phyloP scores from a whole-genome alignment of 2,329 filamentous ascomycete genomes.

The Magnaporthales sp. region DNA sequence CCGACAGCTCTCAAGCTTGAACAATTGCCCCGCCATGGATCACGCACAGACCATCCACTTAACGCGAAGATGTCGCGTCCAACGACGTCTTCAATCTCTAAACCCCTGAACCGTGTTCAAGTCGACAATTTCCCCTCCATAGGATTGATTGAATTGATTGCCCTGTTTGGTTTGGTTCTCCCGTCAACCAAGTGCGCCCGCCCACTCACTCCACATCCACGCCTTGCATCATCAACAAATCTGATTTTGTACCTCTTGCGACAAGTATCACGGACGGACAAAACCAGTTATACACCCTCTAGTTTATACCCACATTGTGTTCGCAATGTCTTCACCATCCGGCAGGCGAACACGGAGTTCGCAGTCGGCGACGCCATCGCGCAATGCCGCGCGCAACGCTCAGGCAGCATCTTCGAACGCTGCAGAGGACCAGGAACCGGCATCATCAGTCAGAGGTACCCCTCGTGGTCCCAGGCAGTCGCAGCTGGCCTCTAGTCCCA shows the following conservation, averaged over 20 bases:
- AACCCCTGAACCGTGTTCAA: neutral
- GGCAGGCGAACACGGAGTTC: slow-evolving; percentile 44
- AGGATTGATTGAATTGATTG: neutral
- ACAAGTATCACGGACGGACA: neutral
- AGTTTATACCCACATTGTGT: neutral
- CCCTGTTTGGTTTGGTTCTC: neutral
- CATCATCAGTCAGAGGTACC: slow-evolving; percentile 21
- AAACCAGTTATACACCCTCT: neutral
- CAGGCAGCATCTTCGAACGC: slow-evolving; percentile 18
- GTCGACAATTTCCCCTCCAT: neutral
- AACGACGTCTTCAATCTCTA: slow-evolving; percentile 16
- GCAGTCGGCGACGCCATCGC: slow-evolving; percentile 38
- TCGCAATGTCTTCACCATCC: slow-evolving; percentile 54
- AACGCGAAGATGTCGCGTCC: slow-evolving; percentile 5
- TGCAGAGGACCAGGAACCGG: slow-evolving; percentile 5
- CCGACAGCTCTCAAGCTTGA: neutral
- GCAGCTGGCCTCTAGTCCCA: slow-evolving; percentile 65
- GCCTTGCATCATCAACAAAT: neutral
- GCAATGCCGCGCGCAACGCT: slow-evolving; percentile 18
- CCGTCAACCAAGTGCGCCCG: neutral
- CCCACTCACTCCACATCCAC: neutral
- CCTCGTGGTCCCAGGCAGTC: slow-evolving; percentile 37
- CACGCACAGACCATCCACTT: neutral
- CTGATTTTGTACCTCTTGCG: neutral
- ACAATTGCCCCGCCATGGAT: neutral